These are phyloP conservation scores for Aspergillus carlsbadensis DNA, from an alignment of 495 filamentous ascomycete species.

Conservation along the genomic window DNA sequence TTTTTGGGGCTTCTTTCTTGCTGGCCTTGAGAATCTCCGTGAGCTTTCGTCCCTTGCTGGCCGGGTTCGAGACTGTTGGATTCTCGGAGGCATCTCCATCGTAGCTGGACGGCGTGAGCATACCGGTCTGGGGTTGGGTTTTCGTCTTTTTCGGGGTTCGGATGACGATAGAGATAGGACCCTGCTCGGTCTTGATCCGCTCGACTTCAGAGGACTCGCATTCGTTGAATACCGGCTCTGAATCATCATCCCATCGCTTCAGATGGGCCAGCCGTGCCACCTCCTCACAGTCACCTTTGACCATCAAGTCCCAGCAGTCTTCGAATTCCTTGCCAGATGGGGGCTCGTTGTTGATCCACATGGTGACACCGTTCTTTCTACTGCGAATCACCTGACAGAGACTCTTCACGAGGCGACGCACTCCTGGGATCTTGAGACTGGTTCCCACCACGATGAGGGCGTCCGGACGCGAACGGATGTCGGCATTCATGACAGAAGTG, in stretches of 20 bases:
- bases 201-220: constrained; percentile 43
- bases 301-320: constrained; percentile 87
- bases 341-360: constrained; percentile 91
- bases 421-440: constrained; percentile 90
- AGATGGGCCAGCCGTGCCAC: constrained; percentile 74
- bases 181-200: constrained; percentile 31
- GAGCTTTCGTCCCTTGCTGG: constrained; percentile 31
- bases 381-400: constrained; percentile 78
- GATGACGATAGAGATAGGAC: constrained; percentile 41
- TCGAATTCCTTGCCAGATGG: constrained; percentile 83
- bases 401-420: constrained; percentile 83
- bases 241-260: constrained; percentile 71
- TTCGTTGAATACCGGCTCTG: constrained; percentile 43
- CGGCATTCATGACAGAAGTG: constrained; percentile 79
- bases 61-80: constrained; percentile 26
- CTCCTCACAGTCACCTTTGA: constrained; percentile 83
- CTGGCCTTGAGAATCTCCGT: constrained; percentile 30
- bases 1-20: constrained; percentile 27
- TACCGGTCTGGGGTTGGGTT: constrained; percentile 39
- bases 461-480: constrained; percentile 82
- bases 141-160: constrained; percentile 41
- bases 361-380: constrained; percentile 82
- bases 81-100: constrained; percentile 33
- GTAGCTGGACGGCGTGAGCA: constrained; percentile 62
- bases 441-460: constrained; percentile 94